A percentile compares a stretch with the other conserved stretches of the same genome.
phyloP scores from a whole-genome alignment of 164 flowering plant species.

The Macadamia integrifolia region DNA sequence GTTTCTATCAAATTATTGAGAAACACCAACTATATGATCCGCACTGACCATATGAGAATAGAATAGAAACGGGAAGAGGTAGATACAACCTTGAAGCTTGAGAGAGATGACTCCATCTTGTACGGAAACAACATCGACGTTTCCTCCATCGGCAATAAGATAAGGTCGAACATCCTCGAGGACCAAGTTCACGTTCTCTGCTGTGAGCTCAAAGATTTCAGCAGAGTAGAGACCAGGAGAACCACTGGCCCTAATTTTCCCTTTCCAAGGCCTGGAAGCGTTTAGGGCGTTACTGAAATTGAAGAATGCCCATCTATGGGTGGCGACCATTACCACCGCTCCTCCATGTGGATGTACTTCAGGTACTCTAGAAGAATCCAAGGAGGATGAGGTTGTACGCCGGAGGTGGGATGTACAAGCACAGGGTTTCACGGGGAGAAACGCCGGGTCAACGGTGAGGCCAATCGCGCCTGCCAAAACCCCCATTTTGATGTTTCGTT shows the following conservation, averaged over 20 bases:
- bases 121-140: conserved; percentile 90
- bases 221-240: conserved; percentile 81
- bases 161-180: conserved; percentile 93
- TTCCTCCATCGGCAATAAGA: conserved; percentile 89
- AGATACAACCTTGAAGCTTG: conserved; percentile 63
- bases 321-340: neutral
- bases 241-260: conserved; percentile 20
- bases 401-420: neutral
- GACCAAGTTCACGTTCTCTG: conserved; percentile 70
- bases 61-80: neutral
- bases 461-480: conserved; percentile 13
- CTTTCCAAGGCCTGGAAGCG: conserved; percentile 19
- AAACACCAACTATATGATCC: neutral
- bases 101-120: conserved; percentile 79
- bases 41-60: neutral
- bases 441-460: conserved; percentile 12
- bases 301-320: conserved; percentile 10
- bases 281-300: conserved; percentile 7
- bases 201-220: conserved; percentile 59
- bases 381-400: neutral
- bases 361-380: conserved; percentile 3
- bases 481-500: no score
- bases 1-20: neutral
- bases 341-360: neutral
- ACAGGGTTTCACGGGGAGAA: neutral